Percentiles rank a stretch among this genome's conserved stretches.
phyloP scores from a whole-genome alignment of 2,329 filamentous ascomycete genomes.

The Clonostachys rosea region DNA sequence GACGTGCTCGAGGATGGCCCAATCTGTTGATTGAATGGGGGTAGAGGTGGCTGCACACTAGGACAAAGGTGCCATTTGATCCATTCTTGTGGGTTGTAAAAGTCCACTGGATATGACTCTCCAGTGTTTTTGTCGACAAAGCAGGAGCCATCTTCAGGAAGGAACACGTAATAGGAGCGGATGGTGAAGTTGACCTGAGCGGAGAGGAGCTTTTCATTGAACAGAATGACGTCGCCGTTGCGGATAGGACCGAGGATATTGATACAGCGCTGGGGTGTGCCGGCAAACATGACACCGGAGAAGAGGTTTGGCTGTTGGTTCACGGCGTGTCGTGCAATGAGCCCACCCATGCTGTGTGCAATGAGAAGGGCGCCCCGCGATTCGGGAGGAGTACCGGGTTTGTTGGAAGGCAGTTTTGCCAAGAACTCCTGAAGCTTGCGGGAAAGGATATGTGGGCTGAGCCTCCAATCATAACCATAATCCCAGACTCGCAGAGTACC shows the following conservation, averaged over 20 bases:
- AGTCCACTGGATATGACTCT: conserved; percentile 77
- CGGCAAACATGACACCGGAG: conserved; percentile 79
- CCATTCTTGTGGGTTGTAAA: conserved; percentile 78
- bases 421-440: conserved; percentile 69
- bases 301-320: conserved; percentile 84
- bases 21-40: conserved; percentile 38
- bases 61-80: conserved; percentile 73
- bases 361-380: conserved; percentile 73
- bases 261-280: conserved; percentile 79
- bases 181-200: conserved; percentile 93
- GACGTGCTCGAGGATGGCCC: conserved; percentile 35
- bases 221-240: conserved; percentile 86
- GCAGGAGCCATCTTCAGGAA: conserved; percentile 83
- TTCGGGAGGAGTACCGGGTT: conserved; percentile 41
- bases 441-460: conserved; percentile 76
- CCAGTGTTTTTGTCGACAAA: conserved; percentile 81
- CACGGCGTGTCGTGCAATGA: conserved; percentile 84
- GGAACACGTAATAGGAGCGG: conserved; percentile 76
- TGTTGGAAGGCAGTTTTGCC: conserved; percentile 70
- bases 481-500: conserved; percentile 78
- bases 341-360: conserved; percentile 80
- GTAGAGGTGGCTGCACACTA: conserved; percentile 65
- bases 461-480: conserved; percentile 92
- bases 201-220: conserved; percentile 85
- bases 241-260: conserved; percentile 88